A percentile compares a stretch with the other conserved stretches of the same genome.
These are phyloP conservation scores for Stygiomarasmius scandens DNA, from an alignment of 1,284 basidiomycete species.

Conservation along the genomic window DNA sequence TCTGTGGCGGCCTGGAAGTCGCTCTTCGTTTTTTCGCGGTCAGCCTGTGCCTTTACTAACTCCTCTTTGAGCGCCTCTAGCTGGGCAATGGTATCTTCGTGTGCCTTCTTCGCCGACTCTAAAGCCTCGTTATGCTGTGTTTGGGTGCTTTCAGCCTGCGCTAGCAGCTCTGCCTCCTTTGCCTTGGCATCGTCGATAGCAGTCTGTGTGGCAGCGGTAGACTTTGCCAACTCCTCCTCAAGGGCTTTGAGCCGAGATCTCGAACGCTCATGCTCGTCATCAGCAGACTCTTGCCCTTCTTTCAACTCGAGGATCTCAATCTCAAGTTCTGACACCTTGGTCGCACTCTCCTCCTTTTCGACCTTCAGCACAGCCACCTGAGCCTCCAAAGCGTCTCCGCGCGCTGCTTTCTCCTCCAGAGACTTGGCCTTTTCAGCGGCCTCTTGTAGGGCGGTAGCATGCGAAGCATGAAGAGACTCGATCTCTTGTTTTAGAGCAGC, in stretches of 20 bases:
- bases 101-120: slow-evolving; percentile 45
- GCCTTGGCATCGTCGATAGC: slow-evolving; percentile 54
- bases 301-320: slow-evolving; percentile 78
- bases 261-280: slow-evolving; percentile 57
- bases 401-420: slow-evolving; percentile 47
- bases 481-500: slow-evolving; percentile 58
- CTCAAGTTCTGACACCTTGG: slow-evolving; percentile 78
- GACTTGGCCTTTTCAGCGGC: slow-evolving; percentile 46
- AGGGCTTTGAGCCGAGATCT: slow-evolving; percentile 51
- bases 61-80: slow-evolving; percentile 51
- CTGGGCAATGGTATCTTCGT: slow-evolving; percentile 46
- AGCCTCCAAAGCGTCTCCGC: slow-evolving; percentile 46
- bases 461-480: slow-evolving; percentile 51
- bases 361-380: slow-evolving; percentile 59
- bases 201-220: slow-evolving; percentile 49
- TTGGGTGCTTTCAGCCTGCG: slow-evolving; percentile 43
- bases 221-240: slow-evolving; percentile 53
- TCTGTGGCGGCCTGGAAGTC: slow-evolving; percentile 47
- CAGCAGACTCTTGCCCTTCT: slow-evolving; percentile 66
- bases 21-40: slow-evolving; percentile 52
- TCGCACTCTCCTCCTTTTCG: slow-evolving; percentile 76
- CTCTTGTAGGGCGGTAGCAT: slow-evolving; percentile 51
- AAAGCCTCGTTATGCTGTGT: slow-evolving; percentile 51
- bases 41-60: slow-evolving; percentile 43
- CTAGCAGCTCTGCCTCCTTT: slow-evolving; percentile 50